Conservation (phyloP, 140 eudicot genomes). For the Stevia rebaudiana region DNA sequence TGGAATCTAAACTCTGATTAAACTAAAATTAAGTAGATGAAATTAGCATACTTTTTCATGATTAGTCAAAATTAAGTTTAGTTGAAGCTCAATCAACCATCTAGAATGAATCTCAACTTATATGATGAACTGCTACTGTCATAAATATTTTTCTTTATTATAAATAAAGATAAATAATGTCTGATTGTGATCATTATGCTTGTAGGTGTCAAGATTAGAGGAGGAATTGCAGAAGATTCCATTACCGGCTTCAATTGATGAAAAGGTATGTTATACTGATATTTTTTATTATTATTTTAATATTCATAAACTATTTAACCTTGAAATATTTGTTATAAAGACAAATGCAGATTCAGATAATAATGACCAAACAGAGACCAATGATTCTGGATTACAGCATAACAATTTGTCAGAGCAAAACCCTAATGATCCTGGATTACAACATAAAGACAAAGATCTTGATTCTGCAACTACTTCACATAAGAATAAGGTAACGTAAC, state of each 20-base stretch:
- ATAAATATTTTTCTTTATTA: background rate
- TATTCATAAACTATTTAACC: slow-evolving; percentile 19
- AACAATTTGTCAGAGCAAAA: slow-evolving; percentile 47
- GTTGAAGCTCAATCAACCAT: no score
- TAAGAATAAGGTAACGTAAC: slow-evolving; percentile 20
- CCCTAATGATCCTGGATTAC: slow-evolving; percentile 29
- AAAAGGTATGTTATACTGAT: slow-evolving; percentile 39
- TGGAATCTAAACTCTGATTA: no score
- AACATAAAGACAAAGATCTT: slow-evolving; percentile 50
- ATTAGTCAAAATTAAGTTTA: no score
- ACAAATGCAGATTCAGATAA: slow-evolving; percentile 48
- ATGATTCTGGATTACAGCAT: slow-evolving; percentile 37
- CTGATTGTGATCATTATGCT: background rate
- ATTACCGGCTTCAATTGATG: slow-evolving; percentile 34
- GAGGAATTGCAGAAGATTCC: slow-evolving; percentile 60
- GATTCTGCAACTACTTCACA: slow-evolving; percentile 28
- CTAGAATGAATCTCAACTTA: no score
- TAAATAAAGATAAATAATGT: background rate
- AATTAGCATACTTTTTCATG: no score
- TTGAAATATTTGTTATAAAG: slow-evolving; percentile 33
- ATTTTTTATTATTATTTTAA: background rate
- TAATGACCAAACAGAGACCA: slow-evolving; percentile 43
- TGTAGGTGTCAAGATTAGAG: slow-evolving; percentile 66
- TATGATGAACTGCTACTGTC: background rate
- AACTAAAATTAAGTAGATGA: no score